Conservation (phyloP, 2,329 filamentous ascomycete genomes). For the Lachnum nothofagi region DNA sequence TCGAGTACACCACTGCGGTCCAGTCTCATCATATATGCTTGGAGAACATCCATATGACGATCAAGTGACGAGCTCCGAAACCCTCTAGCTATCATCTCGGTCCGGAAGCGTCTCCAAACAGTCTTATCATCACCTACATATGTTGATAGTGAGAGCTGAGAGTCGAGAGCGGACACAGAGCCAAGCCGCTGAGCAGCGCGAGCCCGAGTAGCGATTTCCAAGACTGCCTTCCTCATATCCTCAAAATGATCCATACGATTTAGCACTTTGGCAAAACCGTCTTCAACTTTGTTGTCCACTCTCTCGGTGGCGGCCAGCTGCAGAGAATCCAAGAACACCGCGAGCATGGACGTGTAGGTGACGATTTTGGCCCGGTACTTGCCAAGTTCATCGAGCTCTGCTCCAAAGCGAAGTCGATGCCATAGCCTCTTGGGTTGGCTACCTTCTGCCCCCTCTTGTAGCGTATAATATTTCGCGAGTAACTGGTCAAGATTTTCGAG, state of each 20-base stretch:
- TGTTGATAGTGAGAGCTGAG: neutral
- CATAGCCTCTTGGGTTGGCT: neutral
- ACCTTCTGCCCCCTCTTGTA: neutral
- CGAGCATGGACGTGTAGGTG: constrained; percentile 1
- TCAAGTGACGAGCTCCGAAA: constrained; percentile 4
- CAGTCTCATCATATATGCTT: constrained; percentile 6
- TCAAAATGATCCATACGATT: constrained; percentile 2
- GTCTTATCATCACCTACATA: constrained; percentile 2
- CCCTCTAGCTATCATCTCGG: neutral
- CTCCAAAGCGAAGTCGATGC: constrained; percentile 1
- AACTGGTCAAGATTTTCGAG: neutral
- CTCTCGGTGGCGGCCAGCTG: neutral
- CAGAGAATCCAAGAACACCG: constrained; percentile 1
- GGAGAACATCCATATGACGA: constrained; percentile 1
- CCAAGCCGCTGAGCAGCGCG: neutral
- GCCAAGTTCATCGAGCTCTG: neutral
- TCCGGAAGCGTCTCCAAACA: constrained; percentile 3
- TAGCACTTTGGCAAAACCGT: neutral
- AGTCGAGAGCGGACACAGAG: constrained; percentile 1
- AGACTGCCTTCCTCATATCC: constrained; percentile 3
- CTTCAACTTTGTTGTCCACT: neutral
- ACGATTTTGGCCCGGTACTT: constrained; percentile 1
- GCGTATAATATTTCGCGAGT: neutral
- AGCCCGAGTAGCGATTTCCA: constrained; percentile 1
- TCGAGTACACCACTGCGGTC: constrained; percentile 2